Conservation (phyloP, 2,329 filamentous ascomycete genomes). For the Colletotrichum acutatum region DNA sequence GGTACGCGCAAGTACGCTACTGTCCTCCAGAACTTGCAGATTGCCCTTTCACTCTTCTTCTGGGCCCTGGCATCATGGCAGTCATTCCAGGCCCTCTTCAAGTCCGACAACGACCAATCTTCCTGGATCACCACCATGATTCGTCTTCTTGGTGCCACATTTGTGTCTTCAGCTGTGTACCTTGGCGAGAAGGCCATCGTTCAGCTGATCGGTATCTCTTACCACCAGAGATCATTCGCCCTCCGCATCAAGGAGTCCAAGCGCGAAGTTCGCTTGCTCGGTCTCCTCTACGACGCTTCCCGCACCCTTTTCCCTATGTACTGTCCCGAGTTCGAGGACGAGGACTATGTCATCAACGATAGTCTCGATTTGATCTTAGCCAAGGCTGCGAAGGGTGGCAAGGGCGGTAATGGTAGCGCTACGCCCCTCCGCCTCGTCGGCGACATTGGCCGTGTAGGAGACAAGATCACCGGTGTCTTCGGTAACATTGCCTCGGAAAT, state of each 20-base stretch:
- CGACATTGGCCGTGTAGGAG: constrained; percentile 83
- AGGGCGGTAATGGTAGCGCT: constrained; percentile 66
- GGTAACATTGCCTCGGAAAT: constrained; percentile 95
- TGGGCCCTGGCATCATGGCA: constrained; percentile 73
- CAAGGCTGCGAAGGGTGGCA: constrained; percentile 57
- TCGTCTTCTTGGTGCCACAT: constrained; percentile 72
- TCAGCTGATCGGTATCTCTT: constrained; percentile 85
- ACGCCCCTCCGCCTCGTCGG: constrained; percentile 85
- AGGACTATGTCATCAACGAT: constrained; percentile 93
- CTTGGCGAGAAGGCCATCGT: constrained; percentile 83
- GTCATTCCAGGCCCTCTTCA: constrained; percentile 69
- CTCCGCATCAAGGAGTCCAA: constrained; percentile 90
- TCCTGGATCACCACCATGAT: constrained; percentile 69
- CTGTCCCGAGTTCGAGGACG: constrained; percentile 88
- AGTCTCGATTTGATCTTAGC: constrained; percentile 76
- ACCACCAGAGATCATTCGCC: constrained; percentile 86
- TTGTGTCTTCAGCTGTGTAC: constrained; percentile 77
- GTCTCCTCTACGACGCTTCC: constrained; percentile 90
- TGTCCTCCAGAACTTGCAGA: constrained; percentile 71
- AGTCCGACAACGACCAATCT: constrained; percentile 41
- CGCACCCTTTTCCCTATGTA: constrained; percentile 91
- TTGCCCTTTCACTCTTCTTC: constrained; percentile 75
- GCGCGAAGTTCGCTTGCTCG: constrained; percentile 82
- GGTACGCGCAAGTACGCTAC: constrained; percentile 78
- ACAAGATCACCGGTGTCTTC: constrained; percentile 93